Evolutionary conservation across 78 protist species (phyloP).

Genomic region (Monocercomonoides exilis): DNA sequence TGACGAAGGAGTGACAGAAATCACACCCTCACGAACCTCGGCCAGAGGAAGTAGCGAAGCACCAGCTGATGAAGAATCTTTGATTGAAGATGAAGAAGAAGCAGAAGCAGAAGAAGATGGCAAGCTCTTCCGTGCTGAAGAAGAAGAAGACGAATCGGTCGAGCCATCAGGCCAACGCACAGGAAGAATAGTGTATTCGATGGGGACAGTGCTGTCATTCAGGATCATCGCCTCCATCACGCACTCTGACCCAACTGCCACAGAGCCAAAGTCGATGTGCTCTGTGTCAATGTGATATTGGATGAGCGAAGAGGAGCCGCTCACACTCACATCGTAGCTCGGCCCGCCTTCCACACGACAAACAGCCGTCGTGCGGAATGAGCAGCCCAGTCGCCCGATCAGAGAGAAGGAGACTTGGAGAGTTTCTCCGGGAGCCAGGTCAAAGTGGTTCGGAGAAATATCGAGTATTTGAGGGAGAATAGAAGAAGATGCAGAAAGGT

Average conservation of each 20-base stretch:
- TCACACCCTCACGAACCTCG: not conserved
- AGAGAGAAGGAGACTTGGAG: conserved; percentile 27
- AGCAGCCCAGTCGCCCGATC: conserved; percentile 19
- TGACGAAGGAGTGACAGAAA: not conserved
- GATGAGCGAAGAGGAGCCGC: conserved; percentile 37
- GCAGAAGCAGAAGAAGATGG: too few species aligned
- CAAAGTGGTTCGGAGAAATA: conserved; percentile 45
- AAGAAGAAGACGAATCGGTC: too few species aligned
- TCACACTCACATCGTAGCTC: conserved; percentile 34
- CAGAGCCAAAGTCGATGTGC: conserved; percentile 32
- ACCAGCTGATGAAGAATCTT: too few species aligned
- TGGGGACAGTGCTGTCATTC: not conserved
- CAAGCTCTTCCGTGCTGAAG: too few species aligned
- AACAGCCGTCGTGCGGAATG: conserved; percentile 30
- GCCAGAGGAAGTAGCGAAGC: not conserved
- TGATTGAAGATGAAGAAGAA: too few species aligned
- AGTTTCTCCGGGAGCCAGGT: conserved; percentile 38
- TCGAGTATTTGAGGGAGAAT: conserved; percentile 15
- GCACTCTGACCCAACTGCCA: not conserved
- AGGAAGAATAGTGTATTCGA: not conserved
- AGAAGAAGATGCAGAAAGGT: not conserved
- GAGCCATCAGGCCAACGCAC: not conserved
- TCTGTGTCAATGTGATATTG: conserved; percentile 28
- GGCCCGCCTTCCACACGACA: conserved; percentile 64
- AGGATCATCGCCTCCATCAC: not conserved